phyloP scores from a whole-genome alignment of 2,329 filamentous ascomycete genomes.

The Annulohypoxylon truncatum region DNA sequence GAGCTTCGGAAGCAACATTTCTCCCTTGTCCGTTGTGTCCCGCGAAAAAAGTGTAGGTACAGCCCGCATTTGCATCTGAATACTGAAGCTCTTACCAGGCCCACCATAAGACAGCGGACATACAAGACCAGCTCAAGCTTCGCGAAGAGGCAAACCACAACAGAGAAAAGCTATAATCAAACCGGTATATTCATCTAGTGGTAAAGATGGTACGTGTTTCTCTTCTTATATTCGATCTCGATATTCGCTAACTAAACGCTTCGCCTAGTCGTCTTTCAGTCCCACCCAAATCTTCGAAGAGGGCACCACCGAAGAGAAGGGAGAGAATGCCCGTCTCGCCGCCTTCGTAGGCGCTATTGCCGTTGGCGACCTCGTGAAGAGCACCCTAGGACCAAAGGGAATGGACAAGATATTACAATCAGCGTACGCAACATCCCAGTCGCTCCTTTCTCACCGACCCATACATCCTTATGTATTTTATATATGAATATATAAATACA shows the following conservation, averaged over 20 bases:
- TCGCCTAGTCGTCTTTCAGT: constrained; percentile 71
- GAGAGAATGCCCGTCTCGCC: constrained; percentile 98
- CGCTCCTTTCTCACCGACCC: not conserved
- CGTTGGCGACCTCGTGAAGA: constrained; percentile 97
- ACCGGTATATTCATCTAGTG: not conserved
- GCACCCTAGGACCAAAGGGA: constrained; percentile 94
- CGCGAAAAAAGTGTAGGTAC: constrained; percentile 33
- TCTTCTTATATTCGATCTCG: not conserved
- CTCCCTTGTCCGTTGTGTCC: constrained; percentile 29
- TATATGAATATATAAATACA: not conserved
- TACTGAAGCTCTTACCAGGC: constrained; percentile 32
- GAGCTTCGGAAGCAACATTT: constrained; percentile 25
- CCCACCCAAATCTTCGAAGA: constrained; percentile 98
- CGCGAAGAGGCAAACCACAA: constrained; percentile 15
- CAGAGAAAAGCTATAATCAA: not conserved
- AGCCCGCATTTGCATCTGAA: constrained; percentile 30
- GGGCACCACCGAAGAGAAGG: constrained; percentile 97
- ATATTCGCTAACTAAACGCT: constrained; percentile 22
- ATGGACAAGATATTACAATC: constrained; percentile 99
- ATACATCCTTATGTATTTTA: not conserved
- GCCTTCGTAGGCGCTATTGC: constrained; percentile 98
- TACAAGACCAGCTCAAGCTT: constrained; percentile 18
- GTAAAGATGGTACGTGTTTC: constrained; percentile 26
- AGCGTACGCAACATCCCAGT: constrained; percentile 73
- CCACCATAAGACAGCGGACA: constrained; percentile 29